Evolutionary conservation across 257 asterid species (phyloP).

Genomic region (Fraxinus cuspidata): DNA sequence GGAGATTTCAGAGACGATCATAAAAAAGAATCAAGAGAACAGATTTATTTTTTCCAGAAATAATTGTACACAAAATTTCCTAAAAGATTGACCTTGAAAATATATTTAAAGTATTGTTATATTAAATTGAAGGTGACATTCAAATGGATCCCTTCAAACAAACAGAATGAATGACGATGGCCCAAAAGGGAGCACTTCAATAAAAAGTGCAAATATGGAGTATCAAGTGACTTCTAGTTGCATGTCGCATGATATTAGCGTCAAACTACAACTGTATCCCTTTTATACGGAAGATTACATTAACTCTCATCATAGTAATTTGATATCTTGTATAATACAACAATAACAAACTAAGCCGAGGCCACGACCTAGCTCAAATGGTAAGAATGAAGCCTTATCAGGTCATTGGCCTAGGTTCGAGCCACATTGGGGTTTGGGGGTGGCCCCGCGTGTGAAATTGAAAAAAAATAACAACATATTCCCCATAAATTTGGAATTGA

Average conservation of each 20-base stretch:
- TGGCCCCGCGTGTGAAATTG: too few species aligned
- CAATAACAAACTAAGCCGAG: neutral
- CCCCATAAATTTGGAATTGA: neutral
- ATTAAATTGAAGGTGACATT: neutral
- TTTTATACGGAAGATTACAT: neutral
- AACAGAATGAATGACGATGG: neutral
- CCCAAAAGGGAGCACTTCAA: neutral
- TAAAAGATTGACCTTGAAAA: neutral
- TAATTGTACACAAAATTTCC: neutral
- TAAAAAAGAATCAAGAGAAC: neutral
- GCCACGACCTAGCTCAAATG: too few species aligned
- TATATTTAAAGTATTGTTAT: neutral
- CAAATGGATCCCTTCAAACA: neutral
- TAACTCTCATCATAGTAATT: neutral
- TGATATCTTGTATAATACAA: neutral
- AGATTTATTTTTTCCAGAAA: neutral
- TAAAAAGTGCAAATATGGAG: neutral
- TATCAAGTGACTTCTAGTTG: neutral
- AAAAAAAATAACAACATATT: neutral
- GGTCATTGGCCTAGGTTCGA: too few species aligned
- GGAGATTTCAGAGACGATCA: conserved; percentile 10
- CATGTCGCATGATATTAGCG: neutral
- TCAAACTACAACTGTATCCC: neutral
- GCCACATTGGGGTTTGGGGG: too few species aligned
- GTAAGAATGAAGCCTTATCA: too few species aligned